phyloP scores from a whole-genome alignment of 805 yeast genomes.

The Priceomyces carsonii region DNA sequence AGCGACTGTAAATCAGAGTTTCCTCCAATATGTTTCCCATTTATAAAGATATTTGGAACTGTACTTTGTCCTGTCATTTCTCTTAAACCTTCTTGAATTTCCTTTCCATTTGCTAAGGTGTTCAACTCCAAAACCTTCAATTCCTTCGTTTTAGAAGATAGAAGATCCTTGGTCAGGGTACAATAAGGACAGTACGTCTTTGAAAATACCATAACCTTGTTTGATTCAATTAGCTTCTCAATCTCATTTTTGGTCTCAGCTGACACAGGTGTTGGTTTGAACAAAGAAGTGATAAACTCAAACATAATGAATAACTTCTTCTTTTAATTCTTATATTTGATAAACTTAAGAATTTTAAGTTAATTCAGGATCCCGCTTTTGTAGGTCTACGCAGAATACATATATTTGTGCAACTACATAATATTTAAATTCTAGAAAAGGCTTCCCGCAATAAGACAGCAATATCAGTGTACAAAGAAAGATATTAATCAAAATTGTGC shows the following conservation, averaged over 20 bases:
- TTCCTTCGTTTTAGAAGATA: constrained; percentile 14
- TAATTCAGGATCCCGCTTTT: too few species aligned
- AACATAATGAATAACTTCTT: constrained; percentile 13
- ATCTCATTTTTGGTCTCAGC: constrained; percentile 12
- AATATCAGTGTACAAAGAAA: too few species aligned
- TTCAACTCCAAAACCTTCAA: constrained; percentile 31
- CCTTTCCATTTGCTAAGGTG: constrained; percentile 23
- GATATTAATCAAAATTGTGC: too few species aligned
- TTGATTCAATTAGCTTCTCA: constrained; percentile 9
- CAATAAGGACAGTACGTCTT: constrained; percentile 35
- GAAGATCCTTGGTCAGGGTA: constrained; percentile 21
- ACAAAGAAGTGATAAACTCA: constrained; percentile 17
- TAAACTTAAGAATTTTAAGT: too few species aligned
- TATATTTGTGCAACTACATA: too few species aligned
- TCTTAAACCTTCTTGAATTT: constrained; percentile 28
- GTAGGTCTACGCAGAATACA: too few species aligned
- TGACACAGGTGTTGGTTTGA: constrained; percentile 13
- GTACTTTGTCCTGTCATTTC: constrained; percentile 36
- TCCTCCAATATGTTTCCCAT: constrained; percentile 41
- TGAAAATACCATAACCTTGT: constrained; percentile 25
- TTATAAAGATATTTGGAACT: constrained; percentile 38
- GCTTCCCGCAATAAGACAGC: too few species aligned
- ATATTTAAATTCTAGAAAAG: too few species aligned
- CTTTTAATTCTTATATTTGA: constrained; percentile 6
- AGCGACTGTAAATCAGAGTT: constrained; percentile 35